Percentiles rank a stretch among this genome's conserved stretches.
Conservation (phyloP, 768 basidiomycete genomes). For the Pholiota molesta region DNA sequence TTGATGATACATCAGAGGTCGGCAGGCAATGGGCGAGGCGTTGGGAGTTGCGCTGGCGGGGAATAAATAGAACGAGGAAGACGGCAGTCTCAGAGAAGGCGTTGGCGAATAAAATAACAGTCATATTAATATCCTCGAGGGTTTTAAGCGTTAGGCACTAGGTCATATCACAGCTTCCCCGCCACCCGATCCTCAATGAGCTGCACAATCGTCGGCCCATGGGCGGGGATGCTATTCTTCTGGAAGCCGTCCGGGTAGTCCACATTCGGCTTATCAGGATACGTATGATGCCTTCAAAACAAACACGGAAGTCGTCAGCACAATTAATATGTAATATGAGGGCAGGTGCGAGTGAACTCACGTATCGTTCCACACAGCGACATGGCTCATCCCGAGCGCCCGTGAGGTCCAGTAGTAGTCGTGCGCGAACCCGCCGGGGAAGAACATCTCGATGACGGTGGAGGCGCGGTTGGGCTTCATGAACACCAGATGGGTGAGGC, state of each 20-base stretch:
- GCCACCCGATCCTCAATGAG: conserved; percentile 70
- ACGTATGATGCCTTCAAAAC: conserved; percentile 36
- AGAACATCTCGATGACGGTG: conserved; percentile 87
- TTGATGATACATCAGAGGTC: background rate
- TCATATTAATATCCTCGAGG: background rate
- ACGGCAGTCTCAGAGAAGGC: background rate
- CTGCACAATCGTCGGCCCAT: conserved; percentile 64
- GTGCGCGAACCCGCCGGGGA: conserved; percentile 77
- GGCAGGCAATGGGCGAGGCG: no score
- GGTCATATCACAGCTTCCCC: conserved; percentile 18
- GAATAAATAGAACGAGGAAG: background rate
- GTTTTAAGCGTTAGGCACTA: background rate
- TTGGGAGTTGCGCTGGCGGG: no score
- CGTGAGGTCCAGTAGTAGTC: conserved; percentile 86
- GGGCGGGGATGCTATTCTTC: conserved; percentile 71
- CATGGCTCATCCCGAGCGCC: conserved; percentile 75
- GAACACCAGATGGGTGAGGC: conserved; percentile 82
- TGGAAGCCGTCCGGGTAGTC: conserved; percentile 89
- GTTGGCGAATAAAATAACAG: background rate
- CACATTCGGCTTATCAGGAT: conserved; percentile 48
- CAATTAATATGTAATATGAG: no score
- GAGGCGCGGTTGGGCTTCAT: conserved; percentile 79
- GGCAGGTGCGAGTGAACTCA: conserved; percentile 26
- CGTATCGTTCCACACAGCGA: conserved; percentile 83
- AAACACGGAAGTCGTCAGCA: conserved; percentile 13